phyloP scores from a whole-genome alignment of 2,329 filamentous ascomycete genomes.

The Penicillium carneum region DNA sequence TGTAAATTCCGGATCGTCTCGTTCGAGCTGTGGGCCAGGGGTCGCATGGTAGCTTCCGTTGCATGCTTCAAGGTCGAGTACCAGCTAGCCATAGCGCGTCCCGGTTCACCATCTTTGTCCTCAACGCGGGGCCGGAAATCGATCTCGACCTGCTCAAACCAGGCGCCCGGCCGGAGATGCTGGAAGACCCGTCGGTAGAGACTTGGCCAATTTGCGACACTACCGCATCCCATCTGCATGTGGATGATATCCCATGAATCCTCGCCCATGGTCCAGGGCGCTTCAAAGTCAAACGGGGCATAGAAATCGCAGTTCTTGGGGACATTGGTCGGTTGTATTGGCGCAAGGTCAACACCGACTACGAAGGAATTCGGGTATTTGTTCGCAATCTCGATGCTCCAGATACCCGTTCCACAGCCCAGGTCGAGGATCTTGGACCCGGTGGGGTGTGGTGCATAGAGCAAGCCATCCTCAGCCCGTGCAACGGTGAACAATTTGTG shows the following conservation, averaged over 20 bases:
- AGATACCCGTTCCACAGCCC: slow-evolving; percentile 88
- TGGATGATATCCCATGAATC: slow-evolving; percentile 84
- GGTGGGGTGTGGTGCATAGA: slow-evolving; percentile 50
- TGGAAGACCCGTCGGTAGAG: slow-evolving; percentile 74
- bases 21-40: slow-evolving; percentile 69
- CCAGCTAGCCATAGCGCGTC: slow-evolving; percentile 71
- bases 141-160: slow-evolving; percentile 89
- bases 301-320: slow-evolving; percentile 73
- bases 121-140: slow-evolving; percentile 79
- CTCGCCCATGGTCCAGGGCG: slow-evolving; percentile 72
- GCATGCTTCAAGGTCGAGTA: slow-evolving; percentile 71
- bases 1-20: slow-evolving; percentile 68
- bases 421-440: slow-evolving; percentile 66
- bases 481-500: slow-evolving; percentile 77
- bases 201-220: slow-evolving; percentile 75
- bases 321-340: slow-evolving; percentile 72
- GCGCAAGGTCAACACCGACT: slow-evolving; percentile 66
- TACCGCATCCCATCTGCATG: slow-evolving; percentile 78
- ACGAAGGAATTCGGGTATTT: slow-evolving; percentile 67
- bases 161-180: slow-evolving; percentile 78
- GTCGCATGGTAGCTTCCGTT: slow-evolving; percentile 69
- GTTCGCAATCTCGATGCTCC: slow-evolving; percentile 86
- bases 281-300: slow-evolving; percentile 77
- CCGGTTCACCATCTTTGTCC: slow-evolving; percentile 38
- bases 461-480: slow-evolving; percentile 58